phyloP scores from a whole-genome alignment of 495 filamentous ascomycete genomes.

The Aspergillus diversus region DNA sequence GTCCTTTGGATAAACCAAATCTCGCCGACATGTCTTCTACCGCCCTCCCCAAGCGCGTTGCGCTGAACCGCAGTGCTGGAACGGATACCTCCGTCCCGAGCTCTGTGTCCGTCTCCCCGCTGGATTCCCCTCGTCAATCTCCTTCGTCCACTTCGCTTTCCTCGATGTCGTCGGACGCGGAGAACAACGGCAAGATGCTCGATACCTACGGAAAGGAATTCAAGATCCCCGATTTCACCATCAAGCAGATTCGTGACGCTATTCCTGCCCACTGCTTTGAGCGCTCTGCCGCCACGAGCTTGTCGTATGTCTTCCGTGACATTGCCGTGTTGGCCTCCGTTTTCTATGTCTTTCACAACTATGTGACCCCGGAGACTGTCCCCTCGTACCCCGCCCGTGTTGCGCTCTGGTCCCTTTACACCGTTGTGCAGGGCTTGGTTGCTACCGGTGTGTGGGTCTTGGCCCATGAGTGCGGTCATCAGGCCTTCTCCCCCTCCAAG shows the following conservation, averaged over 20 bases:
- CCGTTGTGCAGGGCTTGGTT: slow-evolving; percentile 66
- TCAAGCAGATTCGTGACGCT: slow-evolving; percentile 71
- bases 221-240: slow-evolving; percentile 70
- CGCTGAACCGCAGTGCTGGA: slow-evolving; percentile 52
- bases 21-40: slow-evolving; percentile 58
- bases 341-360: slow-evolving; percentile 68
- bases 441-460: slow-evolving; percentile 73
- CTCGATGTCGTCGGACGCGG: slow-evolving; percentile 70
- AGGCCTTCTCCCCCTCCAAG: slow-evolving; percentile 82
- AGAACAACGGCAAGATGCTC: slow-evolving; percentile 57
- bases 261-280: slow-evolving; percentile 66
- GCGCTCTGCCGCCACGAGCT: slow-evolving; percentile 61
- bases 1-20: neutral
- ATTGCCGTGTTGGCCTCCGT: slow-evolving; percentile 55
- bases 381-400: slow-evolving; percentile 54
- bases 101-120: slow-evolving; percentile 66
- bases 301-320: slow-evolving; percentile 68
- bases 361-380: slow-evolving; percentile 65
- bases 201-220: slow-evolving; percentile 73
- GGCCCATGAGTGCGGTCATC: slow-evolving; percentile 74
- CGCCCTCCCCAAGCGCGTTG: slow-evolving; percentile 56
- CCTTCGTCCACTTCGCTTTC: slow-evolving; percentile 90
- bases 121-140: slow-evolving; percentile 72
- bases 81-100: slow-evolving; percentile 65
- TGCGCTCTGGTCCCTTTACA: slow-evolving; percentile 62